These are phyloP conservation scores for Niebla homalea DNA, from an alignment of 495 filamentous ascomycete species.

Conservation along the genomic window DNA sequence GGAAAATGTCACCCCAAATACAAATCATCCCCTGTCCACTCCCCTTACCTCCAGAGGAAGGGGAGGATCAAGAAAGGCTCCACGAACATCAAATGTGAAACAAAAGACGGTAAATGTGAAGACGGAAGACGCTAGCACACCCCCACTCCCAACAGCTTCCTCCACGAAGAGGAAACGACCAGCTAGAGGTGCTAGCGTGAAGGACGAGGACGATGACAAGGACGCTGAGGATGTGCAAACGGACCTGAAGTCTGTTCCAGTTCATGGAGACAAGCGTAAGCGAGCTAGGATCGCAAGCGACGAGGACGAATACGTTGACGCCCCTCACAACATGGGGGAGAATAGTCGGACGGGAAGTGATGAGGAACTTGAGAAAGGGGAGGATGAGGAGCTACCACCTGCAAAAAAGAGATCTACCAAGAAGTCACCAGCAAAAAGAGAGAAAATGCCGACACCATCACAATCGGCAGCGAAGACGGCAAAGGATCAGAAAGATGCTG, in stretches of 20 bases:
- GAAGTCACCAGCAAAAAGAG: constrained; percentile 4
- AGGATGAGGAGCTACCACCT: constrained; percentile 27
- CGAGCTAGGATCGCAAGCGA: not conserved
- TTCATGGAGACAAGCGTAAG: constrained; percentile 13
- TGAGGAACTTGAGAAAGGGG: not conserved
- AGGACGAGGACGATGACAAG: not conserved
- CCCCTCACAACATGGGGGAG: constrained; percentile 1
- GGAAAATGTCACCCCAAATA: too few relatives aligned
- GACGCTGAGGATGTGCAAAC: not conserved
- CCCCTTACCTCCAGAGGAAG: too few relatives aligned
- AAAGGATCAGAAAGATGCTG: constrained; percentile 6
- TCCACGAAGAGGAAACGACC: not conserved
- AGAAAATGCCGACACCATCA: constrained; percentile 1
- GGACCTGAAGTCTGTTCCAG: not conserved
- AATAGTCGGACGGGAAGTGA: not conserved
- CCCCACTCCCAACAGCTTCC: not conserved
- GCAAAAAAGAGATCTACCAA: not conserved
- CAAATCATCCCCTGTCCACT: too few relatives aligned
- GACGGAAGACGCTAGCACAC: not conserved
- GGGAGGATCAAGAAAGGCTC: too few relatives aligned
- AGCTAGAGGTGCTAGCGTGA: not conserved
- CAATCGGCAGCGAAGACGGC: not conserved
- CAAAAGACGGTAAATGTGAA: not conserved
- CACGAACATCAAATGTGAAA: constrained; percentile 3
- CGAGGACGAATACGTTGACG: not conserved